Base-by-base conservation (phyloP, 2,329 filamentous ascomycete species). In the Alternaria sp. region DNA sequence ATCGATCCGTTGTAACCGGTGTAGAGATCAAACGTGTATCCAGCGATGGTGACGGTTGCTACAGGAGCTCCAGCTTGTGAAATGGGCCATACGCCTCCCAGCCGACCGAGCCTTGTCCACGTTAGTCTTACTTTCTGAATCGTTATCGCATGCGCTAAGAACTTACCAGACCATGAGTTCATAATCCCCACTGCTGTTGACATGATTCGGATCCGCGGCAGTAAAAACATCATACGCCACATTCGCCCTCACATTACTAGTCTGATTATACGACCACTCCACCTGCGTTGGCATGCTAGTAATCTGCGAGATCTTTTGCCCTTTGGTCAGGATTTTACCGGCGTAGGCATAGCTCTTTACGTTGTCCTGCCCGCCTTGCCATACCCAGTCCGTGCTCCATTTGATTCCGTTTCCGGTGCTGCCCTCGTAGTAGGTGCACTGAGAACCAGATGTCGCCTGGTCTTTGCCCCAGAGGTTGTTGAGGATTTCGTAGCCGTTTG, bases 381-480 rank as follows among this genome's bases (percentile, higher is more conserved):
- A 40, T 10, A 40, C 36, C 36, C 36, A 40, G 11, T 40, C 36
- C 1, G 36, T 40, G 15, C 36, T 40, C 36, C 36, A 40, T 17
- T 40, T 40, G n/a, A 40, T 40, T 2, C 36, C 36, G 36, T 10
- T 5, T 10, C 1, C 0, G 10, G 36, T 17, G n/a, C 36, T 40
- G 36, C 36, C 36, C 1, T 40, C 36, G 15, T 40, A 40, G 36
- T 40, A 40, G 36, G 36, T 40, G n/a, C 36, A 40, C 1, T 40
- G 36, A 0, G 36, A 40, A 5, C 36, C 36, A 1, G 36, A 40
- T 0, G 36, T 40, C 1, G 36, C 36, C 0, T 1, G 0, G 36
- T 40, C 36, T 17, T 40, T 40, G 36, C 36, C 36, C 36, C 36
- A 40, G 36, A 40, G 36, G 36, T 40, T 40, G 36, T 40, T 40